These are phyloP conservation scores for Mortierella sp. DNA, from an alignment of 371 early-diverging fungal species.

Conservation along the genomic window DNA sequence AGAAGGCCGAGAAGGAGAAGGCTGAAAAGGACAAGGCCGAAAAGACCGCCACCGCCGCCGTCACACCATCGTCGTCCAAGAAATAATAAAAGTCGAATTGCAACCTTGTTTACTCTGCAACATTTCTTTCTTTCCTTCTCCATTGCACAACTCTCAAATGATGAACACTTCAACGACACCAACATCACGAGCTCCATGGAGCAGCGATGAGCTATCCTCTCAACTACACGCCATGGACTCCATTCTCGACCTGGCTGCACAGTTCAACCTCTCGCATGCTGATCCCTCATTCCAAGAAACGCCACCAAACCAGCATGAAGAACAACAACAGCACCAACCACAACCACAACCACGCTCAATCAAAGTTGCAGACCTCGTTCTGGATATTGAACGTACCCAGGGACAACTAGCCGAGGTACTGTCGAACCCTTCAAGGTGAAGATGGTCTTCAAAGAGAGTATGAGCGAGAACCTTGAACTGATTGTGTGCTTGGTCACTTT, in stretches of 20 bases:
- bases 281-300: neutral
- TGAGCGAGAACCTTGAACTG: neutral
- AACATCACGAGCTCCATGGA: neutral
- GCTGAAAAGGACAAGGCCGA: neutral
- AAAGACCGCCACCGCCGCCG: neutral
- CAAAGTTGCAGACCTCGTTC: constrained; percentile 6
- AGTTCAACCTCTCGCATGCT: neutral
- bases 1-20: neutral
- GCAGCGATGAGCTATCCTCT: neutral
- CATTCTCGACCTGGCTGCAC: constrained; percentile 11
- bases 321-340: no score
- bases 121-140: neutral
- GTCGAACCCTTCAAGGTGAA: no score
- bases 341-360: constrained; percentile 2
- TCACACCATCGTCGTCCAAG: neutral
- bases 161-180: neutral
- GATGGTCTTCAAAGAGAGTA: neutral
- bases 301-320: neutral
- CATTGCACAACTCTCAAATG: no score
- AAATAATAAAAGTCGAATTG: neutral
- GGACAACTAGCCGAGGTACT: constrained; percentile 21
- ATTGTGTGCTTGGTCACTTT: neutral
- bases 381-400: constrained; percentile 8
- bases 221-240: constrained; percentile 14
- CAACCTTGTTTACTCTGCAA: neutral